Evolutionary conservation across 2,329 filamentous ascomycete genomes (phyloP).

Genomic region (Didymella pomorum): DNA sequence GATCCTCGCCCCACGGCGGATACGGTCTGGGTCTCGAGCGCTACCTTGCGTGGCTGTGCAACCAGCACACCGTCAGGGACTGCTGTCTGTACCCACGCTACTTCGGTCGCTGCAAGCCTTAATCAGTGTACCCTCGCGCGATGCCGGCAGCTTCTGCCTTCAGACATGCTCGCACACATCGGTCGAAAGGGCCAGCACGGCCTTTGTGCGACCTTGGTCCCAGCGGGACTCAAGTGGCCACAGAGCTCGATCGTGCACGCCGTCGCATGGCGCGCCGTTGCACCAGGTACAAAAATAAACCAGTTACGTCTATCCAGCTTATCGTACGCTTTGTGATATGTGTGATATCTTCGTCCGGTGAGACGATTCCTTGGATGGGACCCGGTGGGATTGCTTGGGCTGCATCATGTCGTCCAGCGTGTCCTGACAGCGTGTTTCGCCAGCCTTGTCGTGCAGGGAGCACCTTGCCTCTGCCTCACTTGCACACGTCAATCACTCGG

Average conservation of each 20-base stretch:
- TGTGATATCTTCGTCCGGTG: constrained; percentile 1
- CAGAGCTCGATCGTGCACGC: neutral
- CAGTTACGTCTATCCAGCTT: constrained; percentile 23
- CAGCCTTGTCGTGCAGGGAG: neutral
- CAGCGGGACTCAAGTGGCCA: neutral
- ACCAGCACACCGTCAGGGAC: constrained; percentile 70
- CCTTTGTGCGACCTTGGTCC: neutral
- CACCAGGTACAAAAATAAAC: constrained; percentile 24
- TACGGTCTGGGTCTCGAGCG: constrained; percentile 94
- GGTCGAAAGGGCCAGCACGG: neutral
- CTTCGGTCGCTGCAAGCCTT: constrained; percentile 83
- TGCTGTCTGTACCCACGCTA: constrained; percentile 81
- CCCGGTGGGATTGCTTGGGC: neutral
- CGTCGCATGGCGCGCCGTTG: constrained; percentile 5
- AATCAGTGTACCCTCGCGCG: constrained; percentile 28
- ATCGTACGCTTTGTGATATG: neutral
- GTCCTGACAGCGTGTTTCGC: constrained; percentile 20
- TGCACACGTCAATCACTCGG: neutral
- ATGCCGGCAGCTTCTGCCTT: neutral
- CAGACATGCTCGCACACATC: neutral
- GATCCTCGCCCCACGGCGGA: constrained; percentile 88
- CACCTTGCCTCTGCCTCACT: constrained; percentile 4
- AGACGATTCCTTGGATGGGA: neutral
- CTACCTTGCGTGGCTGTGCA: constrained; percentile 73
- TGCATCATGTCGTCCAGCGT: constrained; percentile 25